These are phyloP conservation scores for Termitomyces heimii DNA, from an alignment of 768 basidiomycete genomes.

Conservation along the genomic window DNA sequence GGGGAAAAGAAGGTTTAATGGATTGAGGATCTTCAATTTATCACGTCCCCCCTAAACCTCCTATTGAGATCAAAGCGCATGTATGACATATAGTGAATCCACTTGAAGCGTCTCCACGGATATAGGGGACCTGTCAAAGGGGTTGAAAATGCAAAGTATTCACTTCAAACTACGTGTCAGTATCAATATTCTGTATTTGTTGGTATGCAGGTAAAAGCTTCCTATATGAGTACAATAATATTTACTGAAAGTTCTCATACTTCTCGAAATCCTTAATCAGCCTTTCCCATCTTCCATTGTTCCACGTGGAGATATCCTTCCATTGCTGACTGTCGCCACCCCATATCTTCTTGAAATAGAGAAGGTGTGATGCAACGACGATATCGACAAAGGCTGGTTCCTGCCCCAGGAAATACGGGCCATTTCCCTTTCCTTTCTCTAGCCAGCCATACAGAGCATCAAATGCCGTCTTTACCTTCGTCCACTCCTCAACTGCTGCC, in stretches of 20 bases:
- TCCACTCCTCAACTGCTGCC: conserved; percentile 29
- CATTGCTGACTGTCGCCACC: conserved; percentile 36
- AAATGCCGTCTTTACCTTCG: conserved; percentile 26
- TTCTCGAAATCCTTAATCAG: conserved; percentile 23
- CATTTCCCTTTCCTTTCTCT: conserved; percentile 16
- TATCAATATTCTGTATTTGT: not conserved
- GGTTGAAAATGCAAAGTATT: not conserved
- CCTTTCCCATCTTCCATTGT: conserved; percentile 33
- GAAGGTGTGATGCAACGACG: conserved; percentile 23
- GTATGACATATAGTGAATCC: not conserved
- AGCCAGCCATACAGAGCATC: conserved; percentile 23
- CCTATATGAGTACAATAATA: not conserved
- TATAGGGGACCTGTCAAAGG: not conserved
- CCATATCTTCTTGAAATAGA: conserved; percentile 24
- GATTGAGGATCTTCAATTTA: not conserved
- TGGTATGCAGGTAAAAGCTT: not conserved
- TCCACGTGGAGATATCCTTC: conserved; percentile 31
- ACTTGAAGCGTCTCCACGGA: not conserved
- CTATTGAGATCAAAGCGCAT: not conserved
- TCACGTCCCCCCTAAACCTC: not conserved
- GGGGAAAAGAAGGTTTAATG: not conserved
- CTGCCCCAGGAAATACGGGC: conserved; percentile 32
- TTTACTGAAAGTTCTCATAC: conserved; percentile 18
- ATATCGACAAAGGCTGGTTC: conserved; percentile 35
- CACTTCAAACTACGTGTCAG: not conserved